Percentiles rank a stretch among this genome's conserved stretches.
phyloP scores from a whole-genome alignment of 805 yeast species.

The Tetrapisispora nanseiensis region DNA sequence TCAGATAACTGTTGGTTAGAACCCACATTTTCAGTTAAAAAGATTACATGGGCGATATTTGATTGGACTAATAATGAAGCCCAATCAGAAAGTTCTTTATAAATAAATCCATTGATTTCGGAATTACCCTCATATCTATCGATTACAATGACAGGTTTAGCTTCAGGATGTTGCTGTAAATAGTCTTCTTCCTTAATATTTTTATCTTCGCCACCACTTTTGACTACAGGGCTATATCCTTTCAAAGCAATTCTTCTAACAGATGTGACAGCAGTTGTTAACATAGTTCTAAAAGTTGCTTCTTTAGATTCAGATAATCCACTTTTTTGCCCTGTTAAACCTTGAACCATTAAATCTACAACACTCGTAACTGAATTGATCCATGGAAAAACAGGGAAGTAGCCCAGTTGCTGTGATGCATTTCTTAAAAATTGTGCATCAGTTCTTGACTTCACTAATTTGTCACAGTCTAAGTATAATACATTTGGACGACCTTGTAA shows the following conservation, averaged over 20 bases:
- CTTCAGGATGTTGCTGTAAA: conserved; percentile 75
- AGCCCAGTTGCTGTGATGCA: conserved; percentile 73
- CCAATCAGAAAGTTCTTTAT: conserved; percentile 79
- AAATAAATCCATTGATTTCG: conserved; percentile 54
- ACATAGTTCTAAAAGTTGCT: conserved; percentile 69
- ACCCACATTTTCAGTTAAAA: conserved; percentile 79
- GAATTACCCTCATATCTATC: conserved; percentile 59
- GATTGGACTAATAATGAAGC: conserved; percentile 64
- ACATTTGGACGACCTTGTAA: conserved; percentile 51
- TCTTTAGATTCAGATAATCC: conserved; percentile 81
- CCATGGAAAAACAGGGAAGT: conserved; percentile 93
- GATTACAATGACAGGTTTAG: conserved; percentile 76
- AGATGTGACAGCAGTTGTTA: conserved; percentile 61
- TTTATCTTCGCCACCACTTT: conserved; percentile 25
- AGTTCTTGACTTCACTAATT: conserved; percentile 58
- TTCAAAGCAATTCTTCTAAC: conserved; percentile 53
- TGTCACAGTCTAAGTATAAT: conserved; percentile 70
- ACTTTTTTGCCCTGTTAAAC: conserved; percentile 88
- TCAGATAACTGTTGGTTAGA: conserved; percentile 56
- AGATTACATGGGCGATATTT: conserved; percentile 83
- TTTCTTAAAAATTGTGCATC: conserved; percentile 59
- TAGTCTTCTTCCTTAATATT: conserved; percentile 65
- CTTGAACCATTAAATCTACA: conserved; percentile 77
- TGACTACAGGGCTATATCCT: conserved; percentile 32
- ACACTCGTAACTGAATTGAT: conserved; percentile 67